Evolutionary conservation across 371 early-diverging fungal species (phyloP).

Genomic region (Capniomyces stellatus): DNA sequence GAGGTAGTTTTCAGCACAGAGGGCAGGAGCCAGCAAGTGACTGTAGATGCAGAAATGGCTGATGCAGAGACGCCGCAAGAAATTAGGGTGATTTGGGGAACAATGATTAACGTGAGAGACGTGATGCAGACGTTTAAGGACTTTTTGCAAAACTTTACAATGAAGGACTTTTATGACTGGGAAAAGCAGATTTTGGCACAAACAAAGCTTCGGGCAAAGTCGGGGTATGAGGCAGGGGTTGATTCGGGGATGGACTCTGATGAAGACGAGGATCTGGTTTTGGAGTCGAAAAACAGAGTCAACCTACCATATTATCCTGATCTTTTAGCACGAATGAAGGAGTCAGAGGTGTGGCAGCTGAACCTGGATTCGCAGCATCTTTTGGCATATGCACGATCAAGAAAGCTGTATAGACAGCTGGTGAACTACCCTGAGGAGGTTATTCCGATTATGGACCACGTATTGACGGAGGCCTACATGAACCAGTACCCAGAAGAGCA

Average conservation of each 20-base stretch:
- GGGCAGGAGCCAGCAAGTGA: not conserved
- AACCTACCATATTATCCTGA: conserved; percentile 12
- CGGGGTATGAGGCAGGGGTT: conserved; percentile 37
- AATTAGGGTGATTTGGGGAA: conserved; percentile 92
- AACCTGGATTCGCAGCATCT: conserved; percentile 86
- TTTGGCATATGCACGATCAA: conserved; percentile 35
- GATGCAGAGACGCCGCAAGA: conserved; percentile 7
- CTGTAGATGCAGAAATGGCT: not conserved
- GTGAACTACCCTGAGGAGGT: conserved; percentile 96
- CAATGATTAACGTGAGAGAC: conserved; percentile 88
- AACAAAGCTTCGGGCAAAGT: conserved; percentile 13
- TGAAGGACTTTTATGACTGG: conserved; percentile 27
- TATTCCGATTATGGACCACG: conserved; percentile 87
- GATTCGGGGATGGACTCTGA: not conserved
- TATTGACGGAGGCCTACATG: conserved; percentile 57
- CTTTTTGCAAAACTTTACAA: conserved; percentile 65
- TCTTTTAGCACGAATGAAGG: conserved; percentile 30
- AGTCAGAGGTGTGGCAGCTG: conserved; percentile 35
- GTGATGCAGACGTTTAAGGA: conserved; percentile 74
- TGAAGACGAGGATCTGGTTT: not conserved
- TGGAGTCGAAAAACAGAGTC: not conserved
- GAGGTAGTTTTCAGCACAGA: not conserved
- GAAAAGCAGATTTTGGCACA: conserved; percentile 21
- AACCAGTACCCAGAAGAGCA: conserved; percentile 49
- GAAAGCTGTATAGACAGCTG: conserved; percentile 66